Percentiles rank a stretch among this genome's conserved stretches.
These are phyloP conservation scores for Aspergillus piperis DNA, from an alignment of 2,329 filamentous ascomycete species.

Conservation along the genomic window DNA sequence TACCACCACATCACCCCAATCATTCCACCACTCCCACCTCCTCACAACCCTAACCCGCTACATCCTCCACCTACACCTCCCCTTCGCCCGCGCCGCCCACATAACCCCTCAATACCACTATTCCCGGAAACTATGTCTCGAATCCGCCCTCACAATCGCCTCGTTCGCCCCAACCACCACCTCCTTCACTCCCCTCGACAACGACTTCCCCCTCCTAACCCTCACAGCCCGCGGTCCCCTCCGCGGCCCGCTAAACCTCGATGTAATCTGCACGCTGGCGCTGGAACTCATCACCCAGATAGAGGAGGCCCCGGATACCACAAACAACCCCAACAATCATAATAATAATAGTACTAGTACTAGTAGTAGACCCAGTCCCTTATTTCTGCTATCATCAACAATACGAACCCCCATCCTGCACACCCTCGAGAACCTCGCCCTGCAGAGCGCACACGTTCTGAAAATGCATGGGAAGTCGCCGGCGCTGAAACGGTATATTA, in stretches of 20 bases:
- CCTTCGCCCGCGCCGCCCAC: constrained; percentile 18
- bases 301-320: constrained; percentile 18
- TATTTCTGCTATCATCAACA: constrained; percentile 14
- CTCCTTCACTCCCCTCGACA: neutral
- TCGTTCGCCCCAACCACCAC: constrained; percentile 18
- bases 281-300: constrained; percentile 27
- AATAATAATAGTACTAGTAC: no score
- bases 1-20: neutral
- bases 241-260: constrained; percentile 25
- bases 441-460: constrained; percentile 25
- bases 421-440: constrained; percentile 20
- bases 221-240: constrained; percentile 22
- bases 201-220: constrained; percentile 18
- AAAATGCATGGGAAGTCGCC: constrained; percentile 17
- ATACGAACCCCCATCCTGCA: constrained; percentile 21
- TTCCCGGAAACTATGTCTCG: constrained; percentile 21
- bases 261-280: constrained; percentile 23
- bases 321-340: neutral
- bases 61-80: constrained; percentile 20
- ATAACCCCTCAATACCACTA: constrained; percentile 19
- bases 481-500: constrained; percentile 20
- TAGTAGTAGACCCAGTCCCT: neutral
- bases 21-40: constrained; percentile 15
- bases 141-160: constrained; percentile 22
- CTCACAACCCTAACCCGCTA: constrained; percentile 21